These are phyloP conservation scores for Zygosaccharomyces bailii DNA, from an alignment of 805 yeast species.

Conservation along the genomic window DNA sequence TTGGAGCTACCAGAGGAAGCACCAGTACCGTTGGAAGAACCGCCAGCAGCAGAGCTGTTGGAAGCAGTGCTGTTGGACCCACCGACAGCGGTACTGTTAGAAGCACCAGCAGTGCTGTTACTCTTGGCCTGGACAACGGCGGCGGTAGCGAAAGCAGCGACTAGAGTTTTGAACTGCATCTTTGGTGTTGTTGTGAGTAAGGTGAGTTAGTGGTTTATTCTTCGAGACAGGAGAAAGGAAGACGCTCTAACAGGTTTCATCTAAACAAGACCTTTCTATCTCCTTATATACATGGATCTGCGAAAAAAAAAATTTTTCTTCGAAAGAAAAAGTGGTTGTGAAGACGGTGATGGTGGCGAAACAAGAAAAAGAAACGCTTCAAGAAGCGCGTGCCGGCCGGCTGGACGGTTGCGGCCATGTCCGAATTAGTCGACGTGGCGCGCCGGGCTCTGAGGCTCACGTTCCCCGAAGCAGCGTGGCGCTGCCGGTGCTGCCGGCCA, in stretches of 20 bases:
- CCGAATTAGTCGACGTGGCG: not conserved
- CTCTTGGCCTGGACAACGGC: constrained; percentile 66
- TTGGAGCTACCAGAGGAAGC: constrained; percentile 43
- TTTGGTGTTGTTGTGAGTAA: constrained; percentile 14
- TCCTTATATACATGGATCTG: constrained; percentile 7
- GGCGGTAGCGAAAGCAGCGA: constrained; percentile 66
- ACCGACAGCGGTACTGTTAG: constrained; percentile 41
- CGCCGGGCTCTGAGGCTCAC: not conserved
- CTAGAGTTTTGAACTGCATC: constrained; percentile 73
- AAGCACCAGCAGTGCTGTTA: constrained; percentile 51
- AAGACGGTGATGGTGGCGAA: not conserved
- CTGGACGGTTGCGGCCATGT: constrained; percentile 1
- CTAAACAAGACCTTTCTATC: not conserved
- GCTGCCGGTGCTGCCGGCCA: not conserved
- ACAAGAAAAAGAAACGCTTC: not conserved
- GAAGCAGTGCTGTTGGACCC: constrained; percentile 41
- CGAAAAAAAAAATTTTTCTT: not conserved
- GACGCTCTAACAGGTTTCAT: not conserved
- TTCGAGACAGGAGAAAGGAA: not conserved
- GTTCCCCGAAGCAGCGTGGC: not conserved
- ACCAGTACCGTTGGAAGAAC: constrained; percentile 28
- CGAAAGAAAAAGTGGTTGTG: not conserved
- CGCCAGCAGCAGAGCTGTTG: constrained; percentile 54
- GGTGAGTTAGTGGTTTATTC: not conserved
- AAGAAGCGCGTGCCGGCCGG: not conserved